Evolutionary conservation across 2,329 filamentous ascomycete species (phyloP), one percentile per base, ranked within the genome.

Genomic region (Fonsecaea nubica): DNA sequence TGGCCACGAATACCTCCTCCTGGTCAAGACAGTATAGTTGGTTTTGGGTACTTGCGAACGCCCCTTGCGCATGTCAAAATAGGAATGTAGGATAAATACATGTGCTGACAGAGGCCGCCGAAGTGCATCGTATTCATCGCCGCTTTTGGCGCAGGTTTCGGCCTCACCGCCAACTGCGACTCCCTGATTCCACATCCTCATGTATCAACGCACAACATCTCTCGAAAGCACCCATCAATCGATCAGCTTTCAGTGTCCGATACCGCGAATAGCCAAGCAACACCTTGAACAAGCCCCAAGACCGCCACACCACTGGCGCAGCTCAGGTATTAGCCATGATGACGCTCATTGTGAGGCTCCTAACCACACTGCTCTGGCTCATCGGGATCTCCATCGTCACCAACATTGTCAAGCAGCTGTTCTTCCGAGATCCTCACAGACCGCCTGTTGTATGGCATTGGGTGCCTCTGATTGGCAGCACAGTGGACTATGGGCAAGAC

Each of bases 401-500:
- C n/a, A 71, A 68, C 56, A 42, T 71, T 21, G 42, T 74, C 1
- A 63, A 62, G 38, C 74, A 74, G 48, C 58, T 72, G 1, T 65
- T 72, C 30, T 69, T 55, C 36, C 66, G 58, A 40, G 54, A 68
- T 45, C 33, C 55, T 21, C 59, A 61, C 58, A 58, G 21, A 71
- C 84, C 84, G 18, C 87, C 87, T 0, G 74, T 89, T 35, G 87
- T 89, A 57, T 89, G 89, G 78, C 87, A 89, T 78, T 86, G 82
- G 83, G 79, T 89, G 36, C 87, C 87, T 66, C 80, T 96, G 72
- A 85, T 99, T 75, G 94, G 94, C 71, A 97, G 90, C 82, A 97
- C 95, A 67, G 84, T 98, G 74, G 91, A 88, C 53, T 99, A 98
- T 81, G 94, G 94, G 79, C 97, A 97, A 80, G 92, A 98, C 76